Conservation (phyloP, 352 stramenopile species). For the Globisporangium paroecandrum region DNA sequence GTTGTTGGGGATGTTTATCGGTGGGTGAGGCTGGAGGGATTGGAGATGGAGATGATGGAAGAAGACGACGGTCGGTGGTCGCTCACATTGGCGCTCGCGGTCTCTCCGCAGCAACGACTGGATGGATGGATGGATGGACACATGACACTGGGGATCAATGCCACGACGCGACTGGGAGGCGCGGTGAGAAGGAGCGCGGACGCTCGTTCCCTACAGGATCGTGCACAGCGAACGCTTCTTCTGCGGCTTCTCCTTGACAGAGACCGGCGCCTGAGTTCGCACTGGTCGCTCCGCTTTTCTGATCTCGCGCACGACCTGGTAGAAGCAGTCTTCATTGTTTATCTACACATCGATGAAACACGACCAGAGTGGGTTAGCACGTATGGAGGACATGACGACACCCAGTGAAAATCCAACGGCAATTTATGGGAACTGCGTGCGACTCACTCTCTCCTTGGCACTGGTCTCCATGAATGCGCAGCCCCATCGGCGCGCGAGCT, state of each 20-base stretch:
- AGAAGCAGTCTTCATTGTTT: slow-evolving; percentile 90
- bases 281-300: slow-evolving; percentile 69
- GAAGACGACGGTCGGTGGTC: neutral
- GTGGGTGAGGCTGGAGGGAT: neutral
- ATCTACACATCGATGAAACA: slow-evolving; percentile 31
- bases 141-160: neutral
- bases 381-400: neutral
- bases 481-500: slow-evolving; percentile 69
- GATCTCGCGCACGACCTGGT: slow-evolving; percentile 86
- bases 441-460: slow-evolving; percentile 79
- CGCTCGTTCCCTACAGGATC: slow-evolving; percentile 29
- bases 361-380: slow-evolving; percentile 3
- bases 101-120: neutral
- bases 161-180: neutral
- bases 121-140: neutral
- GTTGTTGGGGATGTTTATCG: neutral
- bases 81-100: neutral
- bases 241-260: slow-evolving; percentile 49
- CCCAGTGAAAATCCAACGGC: too few species aligned
- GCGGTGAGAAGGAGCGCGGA: neutral
- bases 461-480: slow-evolving; percentile 88
- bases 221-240: slow-evolving; percentile 57
- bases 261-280: slow-evolving; percentile 35
- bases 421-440: too few species aligned
- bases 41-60: neutral